These are phyloP conservation scores for Scenedesmus sp. DNA, from an alignment of 163 green algal species.

Conservation along the genomic window DNA sequence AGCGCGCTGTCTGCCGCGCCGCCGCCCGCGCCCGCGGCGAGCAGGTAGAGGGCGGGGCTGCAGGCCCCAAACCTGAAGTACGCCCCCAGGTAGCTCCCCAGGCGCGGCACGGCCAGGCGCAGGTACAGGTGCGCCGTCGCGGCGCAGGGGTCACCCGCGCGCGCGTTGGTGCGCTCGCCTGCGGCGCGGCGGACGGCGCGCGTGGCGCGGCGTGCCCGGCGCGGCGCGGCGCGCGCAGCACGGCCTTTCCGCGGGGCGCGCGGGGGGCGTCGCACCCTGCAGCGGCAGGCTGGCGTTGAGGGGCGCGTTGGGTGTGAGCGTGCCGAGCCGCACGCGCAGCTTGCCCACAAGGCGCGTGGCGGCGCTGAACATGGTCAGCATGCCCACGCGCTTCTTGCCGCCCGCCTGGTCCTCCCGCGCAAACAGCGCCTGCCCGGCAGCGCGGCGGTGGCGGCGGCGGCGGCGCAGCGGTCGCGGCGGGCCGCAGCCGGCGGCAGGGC, in stretches of 20 bases:
- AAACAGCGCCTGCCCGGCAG: constrained; percentile 49
- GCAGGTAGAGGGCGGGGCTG: constrained; percentile 31
- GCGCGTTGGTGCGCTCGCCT: constrained; percentile 45
- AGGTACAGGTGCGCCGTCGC: constrained; percentile 32
- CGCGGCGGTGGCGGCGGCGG: background rate
- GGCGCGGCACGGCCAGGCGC: constrained; percentile 27
- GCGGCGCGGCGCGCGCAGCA: no score
- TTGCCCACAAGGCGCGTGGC: constrained; percentile 57
- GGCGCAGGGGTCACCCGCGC: constrained; percentile 1
- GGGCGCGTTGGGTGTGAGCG: constrained; percentile 49
- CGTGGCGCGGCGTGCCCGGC: no score
- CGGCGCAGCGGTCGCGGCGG: no score
- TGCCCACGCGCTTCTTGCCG: constrained; percentile 16
- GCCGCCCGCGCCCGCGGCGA: background rate
- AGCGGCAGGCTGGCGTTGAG: constrained; percentile 52
- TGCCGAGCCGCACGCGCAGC: constrained; percentile 63
- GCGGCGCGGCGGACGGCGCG: no score
- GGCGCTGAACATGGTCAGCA: constrained; percentile 26
- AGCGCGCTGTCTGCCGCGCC: constrained; percentile 1
- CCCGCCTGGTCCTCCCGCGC: constrained; percentile 36
- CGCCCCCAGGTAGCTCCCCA: constrained; percentile 5
- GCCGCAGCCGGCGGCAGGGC: no score
- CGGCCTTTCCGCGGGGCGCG: no score
- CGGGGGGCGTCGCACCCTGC: constrained; percentile 44
- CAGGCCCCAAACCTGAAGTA: constrained; percentile 18